Percentiles rank a stretch among this genome's conserved stretches.
Conservation (phyloP, 148 eudicot genomes). For the Persicaria tinctoria region DNA sequence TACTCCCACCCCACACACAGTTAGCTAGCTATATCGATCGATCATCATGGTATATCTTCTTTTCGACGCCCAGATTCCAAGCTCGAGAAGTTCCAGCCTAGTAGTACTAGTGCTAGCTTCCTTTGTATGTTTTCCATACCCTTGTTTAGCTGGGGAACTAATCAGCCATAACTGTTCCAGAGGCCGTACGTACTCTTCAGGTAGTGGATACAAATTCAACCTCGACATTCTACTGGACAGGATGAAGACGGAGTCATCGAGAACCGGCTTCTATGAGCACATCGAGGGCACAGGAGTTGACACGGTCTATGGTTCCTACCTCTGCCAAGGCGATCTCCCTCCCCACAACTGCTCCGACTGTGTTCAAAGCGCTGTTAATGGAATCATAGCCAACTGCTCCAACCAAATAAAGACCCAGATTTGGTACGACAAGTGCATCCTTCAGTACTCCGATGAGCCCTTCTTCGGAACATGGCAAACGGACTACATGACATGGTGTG, state of each 20-base stretch:
- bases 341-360: neutral
- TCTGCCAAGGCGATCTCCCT: neutral
- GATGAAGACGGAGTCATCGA: neutral
- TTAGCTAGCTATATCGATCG: too few relatives aligned
- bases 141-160: neutral
- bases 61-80: neutral
- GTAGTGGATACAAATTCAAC: neutral
- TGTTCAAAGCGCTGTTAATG: neutral
- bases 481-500: conserved; percentile 3
- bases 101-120: neutral
- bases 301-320: neutral
- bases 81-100: neutral
- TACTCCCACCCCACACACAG: too few relatives aligned
- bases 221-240: neutral
- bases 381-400: neutral
- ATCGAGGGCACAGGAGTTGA: neutral
- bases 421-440: neutral
- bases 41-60: too few relatives aligned
- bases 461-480: neutral
- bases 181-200: neutral
- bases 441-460: neutral
- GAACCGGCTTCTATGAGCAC: neutral
- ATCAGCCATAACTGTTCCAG: neutral
- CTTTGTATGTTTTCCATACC: neutral
- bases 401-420: neutral